A percentile compares a stretch with the other conserved stretches of the same genome.
Evolutionary conservation across 768 basidiomycete species (phyloP).

Genomic region (Hemileccinum rubropunctum): DNA sequence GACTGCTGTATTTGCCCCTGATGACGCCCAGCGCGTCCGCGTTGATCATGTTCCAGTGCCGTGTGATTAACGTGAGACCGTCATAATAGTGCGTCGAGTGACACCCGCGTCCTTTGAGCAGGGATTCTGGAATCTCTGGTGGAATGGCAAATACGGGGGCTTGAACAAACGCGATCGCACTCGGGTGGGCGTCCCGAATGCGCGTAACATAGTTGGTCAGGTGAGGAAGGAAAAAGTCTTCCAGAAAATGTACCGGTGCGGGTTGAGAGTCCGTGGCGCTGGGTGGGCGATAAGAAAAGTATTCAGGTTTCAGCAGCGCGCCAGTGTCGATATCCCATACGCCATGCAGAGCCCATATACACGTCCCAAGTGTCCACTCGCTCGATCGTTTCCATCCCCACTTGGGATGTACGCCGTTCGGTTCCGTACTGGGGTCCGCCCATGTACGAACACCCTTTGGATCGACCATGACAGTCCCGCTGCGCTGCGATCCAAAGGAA

Average conservation of each 20-base stretch:
- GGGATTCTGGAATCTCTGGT: constrained; percentile 54
- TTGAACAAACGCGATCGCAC: constrained; percentile 87
- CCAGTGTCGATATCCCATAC: constrained; percentile 83
- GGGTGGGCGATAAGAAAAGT: constrained; percentile 51
- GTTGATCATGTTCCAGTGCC: constrained; percentile 95
- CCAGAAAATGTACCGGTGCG: constrained; percentile 60
- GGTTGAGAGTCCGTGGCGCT: constrained; percentile 2
- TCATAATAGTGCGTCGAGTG: constrained; percentile 93
- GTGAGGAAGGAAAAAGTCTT: constrained; percentile 80
- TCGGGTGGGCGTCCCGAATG: constrained; percentile 68
- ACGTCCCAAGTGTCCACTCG: constrained; percentile 74
- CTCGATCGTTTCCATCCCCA: constrained; percentile 85
- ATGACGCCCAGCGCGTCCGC: constrained; percentile 93
- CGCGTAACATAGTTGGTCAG: constrained; percentile 52
- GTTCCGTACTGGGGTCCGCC: constrained; percentile 55
- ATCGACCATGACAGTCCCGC: constrained; percentile 78
- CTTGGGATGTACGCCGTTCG: constrained; percentile 53
- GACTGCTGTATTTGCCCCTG: constrained; percentile 71
- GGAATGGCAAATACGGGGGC: constrained; percentile 88
- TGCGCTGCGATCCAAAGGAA: constrained; percentile 67
- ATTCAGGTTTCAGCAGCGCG: constrained; percentile 64
- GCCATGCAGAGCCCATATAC: constrained; percentile 85
- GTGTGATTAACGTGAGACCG: constrained; percentile 87
- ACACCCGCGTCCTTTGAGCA: constrained; percentile 62
- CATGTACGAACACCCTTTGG: constrained; percentile 80